Percentiles rank a stretch among this genome's conserved stretches.
Evolutionary conservation across 345 rosid genomes (phyloP).

Genomic region (Camelina laxa): DNA sequence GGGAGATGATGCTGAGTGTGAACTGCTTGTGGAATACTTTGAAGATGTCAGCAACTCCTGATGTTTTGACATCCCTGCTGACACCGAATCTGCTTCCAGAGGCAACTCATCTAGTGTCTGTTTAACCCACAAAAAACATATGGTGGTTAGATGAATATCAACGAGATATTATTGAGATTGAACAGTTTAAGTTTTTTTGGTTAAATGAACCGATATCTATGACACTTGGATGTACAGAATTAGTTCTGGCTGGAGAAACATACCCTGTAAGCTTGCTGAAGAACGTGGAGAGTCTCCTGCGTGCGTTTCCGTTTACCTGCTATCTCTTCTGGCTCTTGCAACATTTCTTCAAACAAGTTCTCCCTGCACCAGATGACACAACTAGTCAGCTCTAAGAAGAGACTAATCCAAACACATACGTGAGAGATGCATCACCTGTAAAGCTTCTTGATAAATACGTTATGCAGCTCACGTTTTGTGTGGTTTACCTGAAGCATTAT

Average conservation of each 20-base stretch:
- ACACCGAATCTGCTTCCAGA: constrained; percentile 80
- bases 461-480: constrained; percentile 96
- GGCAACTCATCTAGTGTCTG: constrained; percentile 97
- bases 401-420: constrained; percentile 23
- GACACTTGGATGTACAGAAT: neutral
- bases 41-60: constrained; percentile 72
- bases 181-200: neutral
- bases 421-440: constrained; percentile 65
- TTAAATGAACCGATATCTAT: neutral
- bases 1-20: constrained; percentile 61
- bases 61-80: constrained; percentile 80
- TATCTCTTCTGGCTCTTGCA: constrained; percentile 96
- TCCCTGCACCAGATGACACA: constrained; percentile 61
- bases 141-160: constrained; percentile 1
- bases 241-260: constrained; percentile 38
- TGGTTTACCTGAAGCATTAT: constrained; percentile 74
- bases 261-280: constrained; percentile 94
- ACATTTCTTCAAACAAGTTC: constrained; percentile 96
- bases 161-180: neutral
- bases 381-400: neutral
- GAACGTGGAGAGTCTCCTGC: constrained; percentile 80
- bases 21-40: constrained; percentile 49
- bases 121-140: constrained; percentile 14
- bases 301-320: constrained; percentile 85
- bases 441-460: constrained; percentile 89